Percentiles rank a stretch among this genome's conserved stretches.
Conservation (phyloP, 176 grass and related monocot genomes). For the Carex kokanica region DNA sequence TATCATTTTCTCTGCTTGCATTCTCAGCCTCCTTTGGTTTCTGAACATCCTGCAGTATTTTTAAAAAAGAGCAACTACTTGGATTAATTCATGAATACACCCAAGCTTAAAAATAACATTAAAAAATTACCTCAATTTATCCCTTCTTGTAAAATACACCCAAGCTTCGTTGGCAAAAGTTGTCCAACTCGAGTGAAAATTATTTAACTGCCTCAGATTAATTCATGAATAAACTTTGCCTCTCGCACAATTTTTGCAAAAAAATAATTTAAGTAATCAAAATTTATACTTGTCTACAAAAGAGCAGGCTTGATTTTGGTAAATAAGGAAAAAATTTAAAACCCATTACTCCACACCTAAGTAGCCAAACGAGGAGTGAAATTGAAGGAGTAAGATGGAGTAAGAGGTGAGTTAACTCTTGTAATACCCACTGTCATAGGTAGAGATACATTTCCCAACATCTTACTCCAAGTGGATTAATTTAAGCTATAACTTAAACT, state of each 20-base stretch:
- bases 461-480: too few species aligned
- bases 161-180: background rate
- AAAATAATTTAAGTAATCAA: background rate
- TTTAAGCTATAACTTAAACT: too few species aligned
- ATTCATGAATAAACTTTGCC: background rate
- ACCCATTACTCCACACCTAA: too few species aligned
- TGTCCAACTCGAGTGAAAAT: background rate
- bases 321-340: background rate
- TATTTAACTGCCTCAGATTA: background rate
- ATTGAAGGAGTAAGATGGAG: too few species aligned
- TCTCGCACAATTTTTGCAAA: background rate
- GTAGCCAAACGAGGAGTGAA: too few species aligned
- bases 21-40: constrained; percentile 32
- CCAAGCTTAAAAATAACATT: too few species aligned
- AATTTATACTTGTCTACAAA: background rate
- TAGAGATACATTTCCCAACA: too few species aligned
- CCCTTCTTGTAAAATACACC: background rate
- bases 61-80: constrained; percentile 1
- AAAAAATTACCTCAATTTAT: background rate
- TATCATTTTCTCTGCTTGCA: constrained; percentile 27
- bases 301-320: background rate
- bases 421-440: too few species aligned
- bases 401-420: too few species aligned
- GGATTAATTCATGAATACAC: too few species aligned
- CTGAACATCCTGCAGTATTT: constrained; percentile 43